Evolutionary conservation across 306 rosid genomes (phyloP).

Genomic region (Alnus glutinosa): DNA sequence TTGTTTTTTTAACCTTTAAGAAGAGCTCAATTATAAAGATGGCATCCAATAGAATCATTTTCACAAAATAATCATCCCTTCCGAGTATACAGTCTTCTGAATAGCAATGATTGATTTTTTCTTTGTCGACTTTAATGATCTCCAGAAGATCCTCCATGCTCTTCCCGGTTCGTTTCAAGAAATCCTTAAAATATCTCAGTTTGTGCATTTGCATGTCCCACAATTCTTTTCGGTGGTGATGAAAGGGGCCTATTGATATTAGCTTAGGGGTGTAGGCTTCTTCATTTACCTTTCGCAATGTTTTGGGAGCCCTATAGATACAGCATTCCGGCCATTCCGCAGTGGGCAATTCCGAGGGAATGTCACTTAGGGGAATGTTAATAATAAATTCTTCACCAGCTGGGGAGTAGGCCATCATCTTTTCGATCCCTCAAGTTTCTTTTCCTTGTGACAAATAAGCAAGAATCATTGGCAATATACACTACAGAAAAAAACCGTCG

Average conservation of each 20-base stretch:
- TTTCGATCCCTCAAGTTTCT: too few species aligned
- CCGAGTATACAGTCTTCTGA: neutral
- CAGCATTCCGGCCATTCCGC: neutral
- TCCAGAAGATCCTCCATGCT: neutral
- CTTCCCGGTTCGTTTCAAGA: neutral
- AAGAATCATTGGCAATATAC: too few species aligned
- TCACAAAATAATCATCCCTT: neutral
- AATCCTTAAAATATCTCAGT: neutral
- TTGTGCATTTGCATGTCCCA: conserved; percentile 3
- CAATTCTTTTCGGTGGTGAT: neutral
- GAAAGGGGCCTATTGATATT: conserved; percentile 27
- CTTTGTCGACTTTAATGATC: neutral
- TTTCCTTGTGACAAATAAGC: too few species aligned
- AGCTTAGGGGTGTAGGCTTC: conserved; percentile 28
- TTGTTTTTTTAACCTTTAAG: neutral
- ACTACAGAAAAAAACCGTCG: too few species aligned
- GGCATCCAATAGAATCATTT: conserved; percentile 22
- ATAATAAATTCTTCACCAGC: neutral
- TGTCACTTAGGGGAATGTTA: too few species aligned
- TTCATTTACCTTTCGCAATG: conserved; percentile 22
- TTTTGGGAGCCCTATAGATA: conserved; percentile 25
- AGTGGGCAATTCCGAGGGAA: neutral
- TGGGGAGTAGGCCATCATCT: too few species aligned
- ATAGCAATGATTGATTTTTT: neutral
- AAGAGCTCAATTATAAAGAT: conserved; percentile 30